A percentile compares a stretch with the other conserved stretches of the same genome.
Evolutionary conservation across 148 eudicot genomes (phyloP).

Genomic region (Camellia granthamiana): DNA sequence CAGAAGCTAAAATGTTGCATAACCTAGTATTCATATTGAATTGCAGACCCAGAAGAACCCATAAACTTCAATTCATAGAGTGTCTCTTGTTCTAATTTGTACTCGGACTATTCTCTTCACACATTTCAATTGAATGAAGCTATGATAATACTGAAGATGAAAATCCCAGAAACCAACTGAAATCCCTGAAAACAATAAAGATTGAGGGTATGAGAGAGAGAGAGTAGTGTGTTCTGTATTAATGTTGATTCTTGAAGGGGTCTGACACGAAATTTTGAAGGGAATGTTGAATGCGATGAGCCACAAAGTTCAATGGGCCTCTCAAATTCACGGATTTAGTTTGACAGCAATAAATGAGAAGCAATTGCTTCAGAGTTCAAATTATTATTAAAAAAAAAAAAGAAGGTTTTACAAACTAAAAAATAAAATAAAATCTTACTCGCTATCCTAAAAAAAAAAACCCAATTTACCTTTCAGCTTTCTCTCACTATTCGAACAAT

Average conservation of each 20-base stretch:
- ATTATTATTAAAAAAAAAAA: background rate
- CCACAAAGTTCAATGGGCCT: conserved; percentile 8
- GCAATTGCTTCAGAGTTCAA: conserved; percentile 23
- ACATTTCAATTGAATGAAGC: conserved; percentile 7
- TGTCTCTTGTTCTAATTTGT: background rate
- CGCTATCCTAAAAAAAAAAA: background rate
- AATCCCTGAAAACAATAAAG: conserved; percentile 14
- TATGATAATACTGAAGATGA: background rate
- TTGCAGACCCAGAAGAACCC: conserved; percentile 4
- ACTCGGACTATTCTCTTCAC: background rate
- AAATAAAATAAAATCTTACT: background rate
- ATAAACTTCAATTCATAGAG: background rate
- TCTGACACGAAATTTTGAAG: conserved; percentile 22
- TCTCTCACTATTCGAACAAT: conserved; percentile 7
- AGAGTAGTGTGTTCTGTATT: background rate
- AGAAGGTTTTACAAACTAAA: background rate
- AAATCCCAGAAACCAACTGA: conserved; percentile 9
- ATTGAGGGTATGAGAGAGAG: conserved; percentile 8
- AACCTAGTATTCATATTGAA: background rate
- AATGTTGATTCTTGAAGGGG: conserved; percentile 6
- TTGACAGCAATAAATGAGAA: conserved; percentile 33
- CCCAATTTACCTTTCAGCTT: background rate
- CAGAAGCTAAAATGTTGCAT: background rate
- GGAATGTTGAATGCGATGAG: conserved; percentile 24
- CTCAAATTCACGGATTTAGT: conserved; percentile 19